Base-by-base conservation (phyloP, 1,284 basidiomycete species). In the Marasmius tenuissimus region DNA sequence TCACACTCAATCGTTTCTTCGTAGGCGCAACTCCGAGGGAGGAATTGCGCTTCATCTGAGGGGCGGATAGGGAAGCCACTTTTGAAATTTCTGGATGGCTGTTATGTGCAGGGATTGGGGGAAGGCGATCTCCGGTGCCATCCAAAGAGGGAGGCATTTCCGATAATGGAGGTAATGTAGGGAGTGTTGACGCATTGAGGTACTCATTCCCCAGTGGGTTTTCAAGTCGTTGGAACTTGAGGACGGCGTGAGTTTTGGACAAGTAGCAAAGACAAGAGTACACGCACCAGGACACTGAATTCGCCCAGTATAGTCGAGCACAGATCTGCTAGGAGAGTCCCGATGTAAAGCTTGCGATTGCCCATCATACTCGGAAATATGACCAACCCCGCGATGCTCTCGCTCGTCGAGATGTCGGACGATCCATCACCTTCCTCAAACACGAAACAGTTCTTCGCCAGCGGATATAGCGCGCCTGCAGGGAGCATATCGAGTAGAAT, bases 281-380 rank as follows among this genome's bases (percentile, higher is more conserved):
- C 51, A 61, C 75, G 85, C 62, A 93, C 91, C 78, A 96, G 74
- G 48, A 85, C 83, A 38, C 92, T 90, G 65, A 97, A 89, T 72
- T 94, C 92, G 38, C 86, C 85, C 35, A 97, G 79, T 51, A 96
- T 86, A 64, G 90, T 87, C 38, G 94, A 94, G 65, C 93, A 93
- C 18, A 96, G 77, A 69, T 94, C 93, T 14, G 92, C 93, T 52
- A 97, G 76, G 34, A 96, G 76, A n/a, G 92, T 93, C 35, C 91
- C 89, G 57, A 96, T 83, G 73, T 94, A 94, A 38, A 92, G 76
- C 71, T 85, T 88, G 76, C 92, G 92, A 69, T 92, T 90, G 37
- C 87, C 85, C 85, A 92, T 90, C 72, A 90, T 84, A 67, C 83
- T 84, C 10, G 92, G 92, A 58, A 94, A 91, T 48, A 91, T 80